Base-by-base conservation (phyloP, 2,329 filamentous ascomycete species). In the Sporothrix inflata region DNA sequence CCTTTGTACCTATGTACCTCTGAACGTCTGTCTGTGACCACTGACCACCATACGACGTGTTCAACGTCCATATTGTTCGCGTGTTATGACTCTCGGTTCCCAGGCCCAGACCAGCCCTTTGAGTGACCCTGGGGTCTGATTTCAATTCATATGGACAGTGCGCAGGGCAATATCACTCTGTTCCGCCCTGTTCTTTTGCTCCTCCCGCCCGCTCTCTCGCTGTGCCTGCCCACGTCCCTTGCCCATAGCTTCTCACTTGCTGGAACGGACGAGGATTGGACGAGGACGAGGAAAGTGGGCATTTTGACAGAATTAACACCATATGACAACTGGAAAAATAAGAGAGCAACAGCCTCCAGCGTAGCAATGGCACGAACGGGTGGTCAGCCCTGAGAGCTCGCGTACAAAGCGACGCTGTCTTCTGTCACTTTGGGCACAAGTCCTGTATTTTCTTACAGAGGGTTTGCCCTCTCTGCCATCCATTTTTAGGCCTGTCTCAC, bases 201-300 rank as follows among this genome's bases (percentile, higher is more conserved):
- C 57, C 57, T 40, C 24, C 42, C 40, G 21, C 40, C 61, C 42
- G 8, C n/a, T 53, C 45, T n/a, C 55, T 27, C 27, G 45, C 2
- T 19, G 8, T 19, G 12, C 21, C 61, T 47, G 38, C n/a, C 34
- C 40, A 24, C 24, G 19, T 57, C 21, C 42, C 40, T 49, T 49
- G 63, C 34, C 42, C 63, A 49, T 12, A 34, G 34, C 45, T 47
- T 34, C 12, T 8, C 14, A 34, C 24, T 19, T 49, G 63, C 27
- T 38, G 63, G 63, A 67, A 67, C 63, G 24, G 42, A 30, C 63
- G 21, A 30, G 42, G 42, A 67, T 67, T 67, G 63, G 63, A 49
- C 16, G 45, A 38, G 45, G 3, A 12, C 2, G 24, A 38, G 27
- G 12, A 21, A 47, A 47, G 61, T 45, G 40, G 40, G 21, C 40